A percentile compares a stretch with the other conserved stretches of the same genome.
phyloP scores from a whole-genome alignment of 257 asterid species.

The Primulina tabacum region DNA sequence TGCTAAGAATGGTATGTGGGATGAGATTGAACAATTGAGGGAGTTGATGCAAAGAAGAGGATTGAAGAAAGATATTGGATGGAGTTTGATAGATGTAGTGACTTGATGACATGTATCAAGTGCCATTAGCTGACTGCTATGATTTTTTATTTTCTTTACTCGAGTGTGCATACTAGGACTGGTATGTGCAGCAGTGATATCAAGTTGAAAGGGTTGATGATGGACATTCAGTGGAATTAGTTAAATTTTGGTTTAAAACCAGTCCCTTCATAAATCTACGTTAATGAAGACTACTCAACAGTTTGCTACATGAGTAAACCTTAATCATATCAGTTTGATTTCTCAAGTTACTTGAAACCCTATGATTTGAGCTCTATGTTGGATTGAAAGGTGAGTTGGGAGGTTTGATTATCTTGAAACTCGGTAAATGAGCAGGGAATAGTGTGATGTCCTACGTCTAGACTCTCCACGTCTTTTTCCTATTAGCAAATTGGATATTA shows the following conservation, averaged over 20 bases:
- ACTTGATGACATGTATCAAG: not conserved
- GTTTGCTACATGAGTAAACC: not conserved
- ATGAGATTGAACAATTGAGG: conserved; percentile 65
- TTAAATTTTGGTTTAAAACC: too few species aligned
- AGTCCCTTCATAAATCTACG: not conserved
- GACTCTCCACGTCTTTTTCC: not conserved
- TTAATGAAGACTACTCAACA: not conserved
- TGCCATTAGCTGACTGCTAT: not conserved
- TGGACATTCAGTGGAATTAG: not conserved
- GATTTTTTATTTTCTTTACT: not conserved
- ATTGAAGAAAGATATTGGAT: conserved; percentile 51
- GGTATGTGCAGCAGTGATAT: not conserved
- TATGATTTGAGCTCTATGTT: not conserved
- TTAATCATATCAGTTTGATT: not conserved
- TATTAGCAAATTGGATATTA: not conserved
- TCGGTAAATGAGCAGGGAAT: not conserved
- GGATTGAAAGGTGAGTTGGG: not conserved
- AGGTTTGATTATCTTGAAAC: not conserved
- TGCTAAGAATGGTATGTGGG: conserved; percentile 75
- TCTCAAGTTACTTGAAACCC: not conserved
- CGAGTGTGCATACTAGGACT: not conserved
- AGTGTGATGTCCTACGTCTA: not conserved
- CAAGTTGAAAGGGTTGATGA: not conserved
- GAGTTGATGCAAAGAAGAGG: conserved; percentile 55
- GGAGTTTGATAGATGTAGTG: not conserved